Conservation (phyloP, 2,329 filamentous ascomycete species). For the Pseudogymnoascus sp. region DNA sequence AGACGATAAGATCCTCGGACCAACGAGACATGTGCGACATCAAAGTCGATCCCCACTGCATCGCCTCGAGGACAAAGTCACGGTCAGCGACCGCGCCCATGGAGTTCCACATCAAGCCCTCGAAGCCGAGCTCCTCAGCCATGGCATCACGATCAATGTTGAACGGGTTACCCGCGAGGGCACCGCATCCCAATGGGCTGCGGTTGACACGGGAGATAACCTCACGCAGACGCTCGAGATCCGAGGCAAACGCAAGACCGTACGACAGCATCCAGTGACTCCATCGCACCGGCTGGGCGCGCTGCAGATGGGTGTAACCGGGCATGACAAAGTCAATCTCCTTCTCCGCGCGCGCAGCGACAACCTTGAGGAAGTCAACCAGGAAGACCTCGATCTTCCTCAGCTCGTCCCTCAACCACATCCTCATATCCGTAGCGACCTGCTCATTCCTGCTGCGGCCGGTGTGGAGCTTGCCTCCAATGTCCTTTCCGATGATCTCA, state of each 20-base stretch:
- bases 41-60: conserved; percentile 71
- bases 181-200: conserved; percentile 30
- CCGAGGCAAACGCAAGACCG: conserved; percentile 57
- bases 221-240: conserved; percentile 66
- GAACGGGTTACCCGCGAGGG: conserved; percentile 75
- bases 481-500: conserved; percentile 78
- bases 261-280: conserved; percentile 70
- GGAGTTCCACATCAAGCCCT: conserved; percentile 65
- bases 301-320: conserved; percentile 76
- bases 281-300: conserved; percentile 68
- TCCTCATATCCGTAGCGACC: conserved; percentile 79
- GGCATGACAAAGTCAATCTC: conserved; percentile 73
- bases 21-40: conserved; percentile 74
- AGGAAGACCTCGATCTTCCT: conserved; percentile 60
- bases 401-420: conserved; percentile 76
- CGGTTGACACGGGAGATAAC: conserved; percentile 61
- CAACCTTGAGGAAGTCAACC: conserved; percentile 56
- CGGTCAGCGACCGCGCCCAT: conserved; percentile 69
- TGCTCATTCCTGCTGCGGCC: conserved; percentile 85
- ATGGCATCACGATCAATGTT: conserved; percentile 71
- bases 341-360: conserved; percentile 56
- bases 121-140: conserved; percentile 73
- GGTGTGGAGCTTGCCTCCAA: conserved; percentile 83
- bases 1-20: conserved; percentile 81
- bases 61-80: conserved; percentile 73